A percentile compares a stretch with the other conserved stretches of the same genome.
These are phyloP conservation scores for Cornus controversa DNA, from an alignment of 148 eudicot genomes.

Conservation along the genomic window DNA sequence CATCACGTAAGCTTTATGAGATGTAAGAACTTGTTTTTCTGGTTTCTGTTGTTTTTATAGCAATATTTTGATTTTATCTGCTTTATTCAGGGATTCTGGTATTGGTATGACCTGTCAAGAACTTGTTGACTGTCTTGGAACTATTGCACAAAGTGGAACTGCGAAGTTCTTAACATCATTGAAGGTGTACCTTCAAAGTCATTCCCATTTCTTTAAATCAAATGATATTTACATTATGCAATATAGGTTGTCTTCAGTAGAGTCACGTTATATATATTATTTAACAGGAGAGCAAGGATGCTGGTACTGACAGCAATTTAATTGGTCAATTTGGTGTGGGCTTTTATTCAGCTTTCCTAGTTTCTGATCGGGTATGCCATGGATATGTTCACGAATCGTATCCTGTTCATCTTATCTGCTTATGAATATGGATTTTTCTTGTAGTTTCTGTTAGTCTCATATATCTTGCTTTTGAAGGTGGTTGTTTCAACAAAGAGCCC, in stretches of 20 bases:
- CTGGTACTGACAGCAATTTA: slow-evolving; percentile 82
- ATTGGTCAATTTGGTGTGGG: slow-evolving; percentile 99
- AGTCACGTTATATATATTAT: slow-evolving; percentile 6
- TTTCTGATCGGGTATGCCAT: slow-evolving; percentile 69
- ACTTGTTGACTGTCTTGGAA: slow-evolving; percentile 92
- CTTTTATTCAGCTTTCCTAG: slow-evolving; percentile 94
- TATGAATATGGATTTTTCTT: not conserved
- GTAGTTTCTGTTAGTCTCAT: slow-evolving; percentile 1
- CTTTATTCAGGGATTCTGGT: slow-evolving; percentile 72
- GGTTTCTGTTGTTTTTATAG: not conserved
- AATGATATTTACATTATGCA: not conserved
- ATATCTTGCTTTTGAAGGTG: slow-evolving; percentile 43
- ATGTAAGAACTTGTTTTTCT: not conserved
- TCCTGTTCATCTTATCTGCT: not conserved
- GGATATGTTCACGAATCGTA: not conserved
- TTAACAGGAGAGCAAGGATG: slow-evolving; percentile 89
- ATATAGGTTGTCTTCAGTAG: not conserved
- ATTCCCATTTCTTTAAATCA: not conserved
- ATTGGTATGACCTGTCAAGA: slow-evolving; percentile 97
- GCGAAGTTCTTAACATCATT: slow-evolving; percentile 91
- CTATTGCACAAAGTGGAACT: slow-evolving; percentile 99
- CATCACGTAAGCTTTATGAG: slow-evolving; percentile 56
- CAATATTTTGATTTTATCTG: slow-evolving; percentile 1
- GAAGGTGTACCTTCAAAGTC: slow-evolving; percentile 44
- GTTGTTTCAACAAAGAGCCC: slow-evolving; percentile 90